A percentile compares a stretch with the other conserved stretches of the same genome.
phyloP scores from a whole-genome alignment of 164 flowering plant genomes.

The Macadamia integrifolia region DNA sequence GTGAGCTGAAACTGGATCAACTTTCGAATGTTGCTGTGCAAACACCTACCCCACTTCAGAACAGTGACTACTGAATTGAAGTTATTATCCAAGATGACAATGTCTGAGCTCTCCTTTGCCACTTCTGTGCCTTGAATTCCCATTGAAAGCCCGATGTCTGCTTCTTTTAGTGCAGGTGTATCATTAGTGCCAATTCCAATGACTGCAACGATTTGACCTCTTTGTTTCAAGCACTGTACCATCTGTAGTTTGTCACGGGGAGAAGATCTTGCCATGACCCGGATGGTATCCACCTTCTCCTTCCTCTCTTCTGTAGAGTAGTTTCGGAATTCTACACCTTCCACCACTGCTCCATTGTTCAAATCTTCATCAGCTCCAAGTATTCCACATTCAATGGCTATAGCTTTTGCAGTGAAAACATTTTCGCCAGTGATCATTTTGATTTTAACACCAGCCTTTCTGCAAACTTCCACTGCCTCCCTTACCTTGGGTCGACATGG shows the following conservation, averaged over 20 bases:
- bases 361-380: neutral
- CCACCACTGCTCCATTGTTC: neutral
- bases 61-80: no score
- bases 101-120: neutral
- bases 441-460: neutral
- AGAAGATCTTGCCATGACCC: neutral
- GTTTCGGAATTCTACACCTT: neutral
- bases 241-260: neutral
- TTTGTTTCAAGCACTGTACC: neutral
- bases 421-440: constrained; percentile 1
- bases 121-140: neutral
- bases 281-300: neutral
- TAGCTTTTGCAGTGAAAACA: constrained; percentile 5
- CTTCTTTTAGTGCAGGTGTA: neutral
- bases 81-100: neutral
- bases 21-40: no score
- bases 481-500: neutral
- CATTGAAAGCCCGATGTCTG: neutral
- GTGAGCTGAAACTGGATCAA: no score
- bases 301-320: no score
- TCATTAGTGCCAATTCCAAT: neutral
- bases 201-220: neutral
- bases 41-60: no score
- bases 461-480: neutral
- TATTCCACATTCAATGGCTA: constrained; percentile 10